Evolutionary conservation across 1,139 yeast genomes (phyloP), one percentile per base, ranked within the genome.

Genomic region (Nakaseomyces delphensis): DNA sequence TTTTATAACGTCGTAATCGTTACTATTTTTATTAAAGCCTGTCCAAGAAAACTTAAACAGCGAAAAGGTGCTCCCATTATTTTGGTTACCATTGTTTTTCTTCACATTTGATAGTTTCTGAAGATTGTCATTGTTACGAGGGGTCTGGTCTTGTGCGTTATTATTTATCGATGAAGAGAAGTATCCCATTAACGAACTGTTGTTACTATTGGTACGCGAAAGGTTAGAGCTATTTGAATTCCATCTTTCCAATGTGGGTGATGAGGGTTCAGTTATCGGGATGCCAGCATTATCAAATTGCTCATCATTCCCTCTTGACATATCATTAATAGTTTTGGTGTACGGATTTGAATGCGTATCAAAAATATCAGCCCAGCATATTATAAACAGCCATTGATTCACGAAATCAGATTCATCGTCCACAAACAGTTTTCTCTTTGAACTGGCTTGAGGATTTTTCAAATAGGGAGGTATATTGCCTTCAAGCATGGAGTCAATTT

Each of bases 311-410:
- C 13, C n/a, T n/a, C n/a, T 20, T 8, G 9, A n/a, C 7, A 21
- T 21, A 21, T 33, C 37, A 11, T 33, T 33, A 3, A n/a, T 33
- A n/a, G 11, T 13, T 20, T 33, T 33, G 3, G 25, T 40, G 35
- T 52, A 53, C 23, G 47, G 45, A 3, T 47, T 49, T 23, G 57
- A 47, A 44, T 63, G 60, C 19, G 56, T 48, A 45, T 73, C 71
- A 56, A 75, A 84, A 0, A 84, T 71, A 42, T 71, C 68, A 1
- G 81, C 76, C 79, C 87, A 84, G 27, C 84, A 56, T 13, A 83
- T 65, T 11, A 83, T 74, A 37, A 74, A 69, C 57, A 84, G 80
- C 95, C 95, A 86, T 0, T 89, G 87, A 30, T 83, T 66, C 0
- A 91, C 76, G 7, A 72, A 54, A 3, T 33, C 15, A 29, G 51